phyloP scores from a whole-genome alignment of 2,329 filamentous ascomycete genomes.

The Venturia asperata region DNA sequence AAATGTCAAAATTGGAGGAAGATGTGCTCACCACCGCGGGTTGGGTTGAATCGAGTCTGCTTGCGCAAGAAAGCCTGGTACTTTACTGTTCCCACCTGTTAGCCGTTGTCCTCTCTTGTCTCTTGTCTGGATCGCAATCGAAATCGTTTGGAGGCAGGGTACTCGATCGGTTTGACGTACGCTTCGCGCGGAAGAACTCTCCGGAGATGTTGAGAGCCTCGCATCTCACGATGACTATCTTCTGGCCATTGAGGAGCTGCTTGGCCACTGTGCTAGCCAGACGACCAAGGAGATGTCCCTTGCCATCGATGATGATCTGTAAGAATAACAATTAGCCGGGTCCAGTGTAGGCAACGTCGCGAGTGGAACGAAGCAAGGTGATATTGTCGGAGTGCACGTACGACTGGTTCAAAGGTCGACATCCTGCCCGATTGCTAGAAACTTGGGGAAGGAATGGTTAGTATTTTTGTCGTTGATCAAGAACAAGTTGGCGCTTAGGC shows the following conservation, averaged over 20 bases:
- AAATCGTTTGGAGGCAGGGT: not conserved
- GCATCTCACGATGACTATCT: slow-evolving; percentile 98
- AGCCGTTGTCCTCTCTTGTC: slow-evolving; percentile 40
- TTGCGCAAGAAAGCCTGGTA: slow-evolving; percentile 99
- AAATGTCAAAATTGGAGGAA: slow-evolving; percentile 35
- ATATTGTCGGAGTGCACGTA: slow-evolving; percentile 38
- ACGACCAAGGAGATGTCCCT: slow-evolving; percentile 99
- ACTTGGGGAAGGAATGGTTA: slow-evolving; percentile 2
- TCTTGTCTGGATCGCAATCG: not conserved
- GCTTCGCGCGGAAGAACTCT: slow-evolving; percentile 99
- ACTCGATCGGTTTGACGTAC: slow-evolving; percentile 59
- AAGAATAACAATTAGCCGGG: slow-evolving; percentile 29
- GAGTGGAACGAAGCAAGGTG: not conserved
- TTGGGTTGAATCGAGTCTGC: slow-evolving; percentile 99
- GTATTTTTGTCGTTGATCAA: slow-evolving; percentile 15
- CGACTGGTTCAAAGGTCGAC: slow-evolving; percentile 61
- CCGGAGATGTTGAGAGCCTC: slow-evolving; percentile 99
- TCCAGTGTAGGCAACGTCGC: slow-evolving; percentile 16
- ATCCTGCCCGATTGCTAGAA: slow-evolving; percentile 41
- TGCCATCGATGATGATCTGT: slow-evolving; percentile 98
- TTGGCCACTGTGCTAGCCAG: slow-evolving; percentile 97
- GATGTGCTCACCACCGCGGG: slow-evolving; percentile 70
- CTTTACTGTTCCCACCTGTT: slow-evolving; percentile 65
- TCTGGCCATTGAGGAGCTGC: slow-evolving; percentile 97
- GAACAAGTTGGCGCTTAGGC: not conserved